Evolutionary conservation across 805 yeast species (phyloP), one percentile per base, ranked within the genome.

Genomic region (Wickerhamomyces alni): DNA sequence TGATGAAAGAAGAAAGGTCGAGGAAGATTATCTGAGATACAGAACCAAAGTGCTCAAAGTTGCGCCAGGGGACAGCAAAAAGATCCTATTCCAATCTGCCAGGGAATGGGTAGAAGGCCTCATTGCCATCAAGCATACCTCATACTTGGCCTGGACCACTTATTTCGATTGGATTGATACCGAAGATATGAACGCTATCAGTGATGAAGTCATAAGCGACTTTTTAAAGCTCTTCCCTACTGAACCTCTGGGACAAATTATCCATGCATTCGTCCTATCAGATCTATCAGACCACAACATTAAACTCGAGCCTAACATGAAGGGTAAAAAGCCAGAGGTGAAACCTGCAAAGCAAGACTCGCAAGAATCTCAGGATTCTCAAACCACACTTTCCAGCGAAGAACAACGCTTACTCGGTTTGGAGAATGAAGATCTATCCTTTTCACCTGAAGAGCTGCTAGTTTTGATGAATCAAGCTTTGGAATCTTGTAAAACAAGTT

Each of bases 111-210:
- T 77, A 1, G 80, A 77, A 12, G 94, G 83, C 27, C 75, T 89
- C 80, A 76, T 88, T 4, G 62, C 82, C 13, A 75, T 91, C 13
- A 72, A 76, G 30, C 75, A 81, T 17, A 69, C 72, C 2, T 77
- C 78, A 6, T 66, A 74, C 28, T 63, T 72, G 24, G 86, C 88
- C 1, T 89, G 96, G 95, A 67, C 71, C 29, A 53, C 80, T 10
- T 77, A 76, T 51, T 74, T 87, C 41, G 93, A 88, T 46, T 83
- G 91, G 82, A 48, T 65, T 19, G 95, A 88, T 57, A 71, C 70
- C 8, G 55, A 55, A 6, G 61, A 67, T 4, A 56, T 87, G 5
- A 59, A 65, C 9, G 69, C 71, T 2, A 55, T 83, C 35, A 80
- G 80, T 37, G 52, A 66, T 15, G 59, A 58, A 9, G 55, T 68